Base-by-base conservation (phyloP, 2,329 filamentous ascomycete genomes). In the Teratosphaeria destructans region DNA sequence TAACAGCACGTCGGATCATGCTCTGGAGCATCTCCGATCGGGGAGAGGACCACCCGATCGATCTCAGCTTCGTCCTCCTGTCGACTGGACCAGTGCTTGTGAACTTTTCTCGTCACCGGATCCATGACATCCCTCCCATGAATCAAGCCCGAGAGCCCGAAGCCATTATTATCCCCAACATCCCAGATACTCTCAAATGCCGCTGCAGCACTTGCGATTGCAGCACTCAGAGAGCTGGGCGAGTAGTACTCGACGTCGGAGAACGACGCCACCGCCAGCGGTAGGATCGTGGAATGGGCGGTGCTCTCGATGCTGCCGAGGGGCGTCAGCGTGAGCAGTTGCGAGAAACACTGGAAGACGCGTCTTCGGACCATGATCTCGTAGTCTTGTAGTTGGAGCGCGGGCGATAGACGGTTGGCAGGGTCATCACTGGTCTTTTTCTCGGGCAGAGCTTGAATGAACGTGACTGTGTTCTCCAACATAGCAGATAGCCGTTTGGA, bases 161-260 rank as follows among this genome's bases (percentile, higher is more conserved):
- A 97, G 0, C 92, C 93, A 67, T 87, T 92, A 70, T 97, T 97
- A 72, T 99, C 94, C 8, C 86, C 88, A 6, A 96, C 84, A 63
- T 97, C 93, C 94, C 94, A 99, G 47, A 99, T 84, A 0, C 86
- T 92, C 68, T 99, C 94, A 68, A 97, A 96, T 2, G 85, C 88
- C 5, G 89, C 90, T 1, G 91, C 89, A 16, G 92, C 89, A 65
- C 87, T 94, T 19, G 93, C 93, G 68, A 99, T 96, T 0, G 92
- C 90, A 14, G 90, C 88, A 68, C 93, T 95, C 55, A 97, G 73
- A 1, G 91, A 93, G 67, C 85, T 93, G 16, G 89, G 86, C 0
- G 85, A 85, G 70, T 95, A 95, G 67, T 90, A 90, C 60, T 95
- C 90, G 0, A 93, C 91, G 67, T 97, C 92, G 0, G 94, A 90